phyloP scores from a whole-genome alignment of 106 monocot genomes.

The Allium fistulosum region DNA sequence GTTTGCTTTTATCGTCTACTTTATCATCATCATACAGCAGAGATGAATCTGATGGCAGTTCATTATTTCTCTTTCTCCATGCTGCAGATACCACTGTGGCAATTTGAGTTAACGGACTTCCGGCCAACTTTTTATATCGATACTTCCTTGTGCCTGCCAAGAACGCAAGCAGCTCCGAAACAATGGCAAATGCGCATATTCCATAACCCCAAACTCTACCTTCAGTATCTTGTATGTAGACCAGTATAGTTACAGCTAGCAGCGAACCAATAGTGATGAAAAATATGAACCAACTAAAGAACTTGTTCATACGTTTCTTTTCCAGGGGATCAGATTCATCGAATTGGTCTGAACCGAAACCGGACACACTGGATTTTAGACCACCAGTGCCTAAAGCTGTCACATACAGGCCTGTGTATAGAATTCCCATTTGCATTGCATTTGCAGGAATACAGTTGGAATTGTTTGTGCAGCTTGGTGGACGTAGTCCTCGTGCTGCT shows the following conservation, averaged over 20 bases:
- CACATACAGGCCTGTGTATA: slow-evolving; percentile 38
- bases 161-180: slow-evolving; percentile 27
- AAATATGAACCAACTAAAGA: slow-evolving; percentile 53
- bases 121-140: slow-evolving; percentile 55
- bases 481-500: slow-evolving; percentile 29
- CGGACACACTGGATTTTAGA: slow-evolving; percentile 37
- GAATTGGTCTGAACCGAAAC: slow-evolving; percentile 60
- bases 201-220: slow-evolving; percentile 56
- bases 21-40: slow-evolving; percentile 21
- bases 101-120: slow-evolving; percentile 59
- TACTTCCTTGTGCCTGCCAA: slow-evolving; percentile 33
- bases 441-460: slow-evolving; percentile 18
- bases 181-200: slow-evolving; percentile 36
- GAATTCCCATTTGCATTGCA: slow-evolving; percentile 29
- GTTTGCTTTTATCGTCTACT: not conserved
- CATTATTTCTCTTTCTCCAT: slow-evolving; percentile 27
- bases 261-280: slow-evolving; percentile 46
- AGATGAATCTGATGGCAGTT: slow-evolving; percentile 27
- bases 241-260: slow-evolving; percentile 50
- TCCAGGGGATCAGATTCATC: slow-evolving; percentile 41
- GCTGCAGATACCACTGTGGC: slow-evolving; percentile 35
- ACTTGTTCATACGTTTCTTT: slow-evolving; percentile 28
- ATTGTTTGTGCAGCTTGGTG: slow-evolving; percentile 14
- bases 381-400: slow-evolving; percentile 40
- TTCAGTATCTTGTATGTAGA: slow-evolving; percentile 51